A percentile compares a stretch with the other conserved stretches of the same genome.
These are phyloP conservation scores for Huntiella abstrusa DNA, from an alignment of 2,329 filamentous ascomycete species.

Conservation along the genomic window DNA sequence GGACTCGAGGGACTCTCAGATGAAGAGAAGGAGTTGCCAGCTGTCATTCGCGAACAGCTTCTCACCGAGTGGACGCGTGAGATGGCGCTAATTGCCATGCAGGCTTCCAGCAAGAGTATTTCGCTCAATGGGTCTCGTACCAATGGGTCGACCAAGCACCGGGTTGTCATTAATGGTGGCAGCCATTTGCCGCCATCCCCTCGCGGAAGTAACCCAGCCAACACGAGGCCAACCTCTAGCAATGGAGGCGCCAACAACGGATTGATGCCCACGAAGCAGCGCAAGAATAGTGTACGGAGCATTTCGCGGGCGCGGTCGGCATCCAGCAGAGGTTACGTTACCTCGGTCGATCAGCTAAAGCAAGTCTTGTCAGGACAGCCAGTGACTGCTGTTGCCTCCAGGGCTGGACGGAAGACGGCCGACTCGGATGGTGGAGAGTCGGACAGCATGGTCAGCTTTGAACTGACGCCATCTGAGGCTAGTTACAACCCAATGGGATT, in stretches of 20 bases:
- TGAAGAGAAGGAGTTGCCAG: slow-evolving; percentile 36
- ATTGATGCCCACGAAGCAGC: slow-evolving; percentile 23
- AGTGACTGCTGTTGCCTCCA: slow-evolving; percentile 17
- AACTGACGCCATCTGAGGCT: slow-evolving; percentile 46
- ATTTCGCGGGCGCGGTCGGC: slow-evolving; percentile 27
- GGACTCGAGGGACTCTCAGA: neutral
- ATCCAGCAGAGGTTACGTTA: slow-evolving; percentile 31
- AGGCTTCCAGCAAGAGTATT: slow-evolving; percentile 49
- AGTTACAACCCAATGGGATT: slow-evolving; percentile 33
- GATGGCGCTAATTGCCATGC: slow-evolving; percentile 45
- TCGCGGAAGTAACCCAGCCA: slow-evolving; percentile 25
- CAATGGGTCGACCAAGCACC: slow-evolving; percentile 30
- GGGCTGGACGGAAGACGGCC: slow-evolving; percentile 16
- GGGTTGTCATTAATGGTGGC: slow-evolving; percentile 39
- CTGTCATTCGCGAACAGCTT: slow-evolving; percentile 54
- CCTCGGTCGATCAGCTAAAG: slow-evolving; percentile 46
- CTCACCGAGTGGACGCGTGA: slow-evolving; percentile 66
- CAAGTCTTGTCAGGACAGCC: slow-evolving; percentile 37
- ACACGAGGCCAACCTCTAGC: slow-evolving; percentile 29
- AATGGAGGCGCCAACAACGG: slow-evolving; percentile 18
- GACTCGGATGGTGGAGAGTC: slow-evolving; percentile 31
- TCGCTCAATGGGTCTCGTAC: slow-evolving; percentile 63
- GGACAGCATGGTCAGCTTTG: slow-evolving; percentile 55
- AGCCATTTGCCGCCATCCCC: slow-evolving; percentile 17
- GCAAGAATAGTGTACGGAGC: slow-evolving; percentile 37